A percentile compares a stretch with the other conserved stretches of the same genome.
Evolutionary conservation across 306 rosid genomes (phyloP).

Genomic region (Inga leiocalycina): DNA sequence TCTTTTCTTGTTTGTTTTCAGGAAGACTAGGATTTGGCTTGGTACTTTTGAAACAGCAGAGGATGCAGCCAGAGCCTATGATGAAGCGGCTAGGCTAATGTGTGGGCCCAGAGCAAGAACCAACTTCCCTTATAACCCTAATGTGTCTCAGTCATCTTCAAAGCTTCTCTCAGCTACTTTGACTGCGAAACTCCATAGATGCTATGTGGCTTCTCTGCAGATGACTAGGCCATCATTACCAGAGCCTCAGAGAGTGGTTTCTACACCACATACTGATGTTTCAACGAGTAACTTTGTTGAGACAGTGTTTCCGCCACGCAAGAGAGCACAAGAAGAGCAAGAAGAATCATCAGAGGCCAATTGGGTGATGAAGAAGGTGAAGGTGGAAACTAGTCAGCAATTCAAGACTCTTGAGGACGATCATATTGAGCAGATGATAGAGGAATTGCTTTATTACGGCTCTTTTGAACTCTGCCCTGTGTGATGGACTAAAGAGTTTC

Average conservation of each 20-base stretch:
- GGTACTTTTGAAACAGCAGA: slow-evolving; percentile 97
- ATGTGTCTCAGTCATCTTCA: slow-evolving; percentile 67
- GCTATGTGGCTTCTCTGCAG: slow-evolving; percentile 87
- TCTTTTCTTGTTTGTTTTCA: slow-evolving; percentile 32
- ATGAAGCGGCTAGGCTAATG: slow-evolving; percentile 95
- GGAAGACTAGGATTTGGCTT: slow-evolving; percentile 96
- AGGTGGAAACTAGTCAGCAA: slow-evolving; percentile 55
- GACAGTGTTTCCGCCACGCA: slow-evolving; percentile 39
- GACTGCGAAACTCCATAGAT: slow-evolving; percentile 83
- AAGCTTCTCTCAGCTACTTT: slow-evolving; percentile 90
- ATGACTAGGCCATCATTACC: slow-evolving; percentile 56
- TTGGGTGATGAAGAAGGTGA: slow-evolving; percentile 58
- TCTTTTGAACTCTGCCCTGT: slow-evolving; percentile 72
- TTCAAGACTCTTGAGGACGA: slow-evolving; percentile 75
- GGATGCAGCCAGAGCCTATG: slow-evolving; percentile 92
- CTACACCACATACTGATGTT: slow-evolving; percentile 8
- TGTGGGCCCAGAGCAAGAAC: slow-evolving; percentile 87
- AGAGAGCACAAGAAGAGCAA: slow-evolving; percentile 34
- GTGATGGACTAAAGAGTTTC: slow-evolving; percentile 19
- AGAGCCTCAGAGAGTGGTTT: slow-evolving; percentile 45
- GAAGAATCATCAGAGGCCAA: slow-evolving; percentile 40
- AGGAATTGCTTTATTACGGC: slow-evolving; percentile 81
- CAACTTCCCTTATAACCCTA: slow-evolving; percentile 85
- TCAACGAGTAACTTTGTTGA: slow-evolving; percentile 33
- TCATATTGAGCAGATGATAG: slow-evolving; percentile 91